Conservation (phyloP, 2,329 filamentous ascomycete species). For the Cladosporium halotolerans region DNA sequence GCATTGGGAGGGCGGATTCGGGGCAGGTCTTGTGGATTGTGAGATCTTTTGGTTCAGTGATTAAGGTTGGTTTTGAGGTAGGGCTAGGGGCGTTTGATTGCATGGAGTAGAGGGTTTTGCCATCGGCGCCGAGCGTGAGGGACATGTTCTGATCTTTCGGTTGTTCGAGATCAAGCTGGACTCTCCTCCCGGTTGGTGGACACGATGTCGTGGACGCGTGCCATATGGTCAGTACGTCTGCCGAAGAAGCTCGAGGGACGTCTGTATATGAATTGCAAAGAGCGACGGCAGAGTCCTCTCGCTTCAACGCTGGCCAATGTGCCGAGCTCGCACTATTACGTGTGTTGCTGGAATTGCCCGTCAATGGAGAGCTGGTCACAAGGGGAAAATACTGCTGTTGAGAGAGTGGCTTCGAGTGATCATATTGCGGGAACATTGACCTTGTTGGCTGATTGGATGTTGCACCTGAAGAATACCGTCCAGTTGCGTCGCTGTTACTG, state of each 20-base stretch:
- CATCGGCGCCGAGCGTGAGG: slow-evolving; percentile 5
- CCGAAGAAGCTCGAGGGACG: slow-evolving; percentile 22
- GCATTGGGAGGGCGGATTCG: slow-evolving; percentile 15
- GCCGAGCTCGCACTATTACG: neutral
- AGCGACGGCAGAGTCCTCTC: slow-evolving; percentile 22
- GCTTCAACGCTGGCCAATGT: neutral
- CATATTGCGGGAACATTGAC: slow-evolving; percentile 72
- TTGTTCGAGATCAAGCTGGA: slow-evolving; percentile 24
- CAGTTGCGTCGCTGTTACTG: slow-evolving; percentile 10
- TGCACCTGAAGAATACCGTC: neutral
- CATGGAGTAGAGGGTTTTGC: slow-evolving; percentile 24
- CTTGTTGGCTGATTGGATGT: slow-evolving; percentile 42
- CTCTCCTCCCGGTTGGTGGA: slow-evolving; percentile 23
- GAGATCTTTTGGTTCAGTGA: slow-evolving; percentile 15
- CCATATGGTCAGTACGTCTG: slow-evolving; percentile 25
- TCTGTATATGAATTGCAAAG: slow-evolving; percentile 27
- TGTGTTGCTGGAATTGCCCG: slow-evolving; percentile 43
- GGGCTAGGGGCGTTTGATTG: slow-evolving; percentile 12
- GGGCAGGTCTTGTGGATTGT: slow-evolving; percentile 22
- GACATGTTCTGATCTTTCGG: slow-evolving; percentile 8
- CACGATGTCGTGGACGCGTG: slow-evolving; percentile 18
- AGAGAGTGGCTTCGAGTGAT: slow-evolving; percentile 59
- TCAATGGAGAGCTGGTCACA: slow-evolving; percentile 50
- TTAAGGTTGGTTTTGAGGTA: neutral
- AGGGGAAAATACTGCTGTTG: slow-evolving; percentile 66